These are phyloP conservation scores for Fusarium vanettenii DNA, from an alignment of 2,329 filamentous ascomycete genomes.

Conservation along the genomic window DNA sequence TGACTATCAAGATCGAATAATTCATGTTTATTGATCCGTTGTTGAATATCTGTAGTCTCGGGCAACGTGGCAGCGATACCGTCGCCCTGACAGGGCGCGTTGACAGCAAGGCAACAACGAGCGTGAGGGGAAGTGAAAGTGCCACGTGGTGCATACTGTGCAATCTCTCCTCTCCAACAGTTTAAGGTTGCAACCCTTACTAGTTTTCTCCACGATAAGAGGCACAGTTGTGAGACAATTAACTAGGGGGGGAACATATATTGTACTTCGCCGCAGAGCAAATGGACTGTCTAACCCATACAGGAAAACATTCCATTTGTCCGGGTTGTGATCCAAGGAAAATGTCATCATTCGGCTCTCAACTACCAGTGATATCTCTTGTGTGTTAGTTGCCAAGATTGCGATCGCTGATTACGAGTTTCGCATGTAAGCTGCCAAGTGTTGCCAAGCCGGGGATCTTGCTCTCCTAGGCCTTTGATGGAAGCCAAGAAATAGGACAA, in stretches of 20 bases:
- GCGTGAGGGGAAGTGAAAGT: background rate
- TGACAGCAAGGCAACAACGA: background rate
- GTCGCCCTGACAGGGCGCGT: background rate
- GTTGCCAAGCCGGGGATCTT: background rate
- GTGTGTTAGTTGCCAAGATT: background rate
- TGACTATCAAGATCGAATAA: background rate
- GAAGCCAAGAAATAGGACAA: background rate
- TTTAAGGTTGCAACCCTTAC: background rate
- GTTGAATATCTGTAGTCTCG: background rate
- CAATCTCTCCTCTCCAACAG: background rate
- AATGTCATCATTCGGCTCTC: background rate
- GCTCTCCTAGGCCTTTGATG: background rate
- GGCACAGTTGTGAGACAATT: background rate
- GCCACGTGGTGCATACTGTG: background rate
- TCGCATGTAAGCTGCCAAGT: constrained; percentile 1
- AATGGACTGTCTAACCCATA: background rate
- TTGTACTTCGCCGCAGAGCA: background rate
- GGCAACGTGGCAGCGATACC: background rate
- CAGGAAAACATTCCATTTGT: background rate
- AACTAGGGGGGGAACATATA: background rate
- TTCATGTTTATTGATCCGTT: background rate
- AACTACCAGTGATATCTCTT: background rate
- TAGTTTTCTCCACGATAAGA: background rate
- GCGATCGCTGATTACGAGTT: background rate
- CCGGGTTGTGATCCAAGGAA: background rate